A percentile compares a stretch with the other conserved stretches of the same genome.
Conservation (phyloP, 176 grass and related monocot species). For the Cocos nucifera region DNA sequence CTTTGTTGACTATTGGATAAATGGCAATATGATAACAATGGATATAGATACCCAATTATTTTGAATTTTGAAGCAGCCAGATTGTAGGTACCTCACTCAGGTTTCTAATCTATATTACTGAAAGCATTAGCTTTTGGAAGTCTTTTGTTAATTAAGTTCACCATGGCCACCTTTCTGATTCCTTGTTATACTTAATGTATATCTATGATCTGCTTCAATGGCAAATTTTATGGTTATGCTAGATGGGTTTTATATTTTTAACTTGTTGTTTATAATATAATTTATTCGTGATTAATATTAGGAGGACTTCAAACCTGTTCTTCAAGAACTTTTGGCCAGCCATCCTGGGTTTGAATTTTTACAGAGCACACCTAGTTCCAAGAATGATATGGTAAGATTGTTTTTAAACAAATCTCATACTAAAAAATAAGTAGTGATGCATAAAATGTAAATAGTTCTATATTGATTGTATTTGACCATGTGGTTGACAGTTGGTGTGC, state of each 20-base stretch:
- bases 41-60: slow-evolving; percentile 76
- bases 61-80: slow-evolving; percentile 64
- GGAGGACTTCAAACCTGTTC: slow-evolving; percentile 92
- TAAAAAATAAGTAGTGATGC: too few relatives aligned
- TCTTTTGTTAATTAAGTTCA: neutral
- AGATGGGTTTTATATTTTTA: neutral
- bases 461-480: too few relatives aligned
- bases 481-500: too few relatives aligned
- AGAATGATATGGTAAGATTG: slow-evolving; percentile 78
- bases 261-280: slow-evolving; percentile 15
- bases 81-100: slow-evolving; percentile 59
- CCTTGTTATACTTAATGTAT: too few relatives aligned
- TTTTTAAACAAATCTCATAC: neutral
- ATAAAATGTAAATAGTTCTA: too few relatives aligned
- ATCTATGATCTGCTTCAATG: too few relatives aligned
- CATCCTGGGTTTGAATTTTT: slow-evolving; percentile 93
- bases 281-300: slow-evolving; percentile 17
- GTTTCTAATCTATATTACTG: slow-evolving; percentile 18
- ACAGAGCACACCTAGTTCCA: slow-evolving; percentile 92
- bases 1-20: slow-evolving; percentile 81
- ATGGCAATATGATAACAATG: slow-evolving; percentile 79
- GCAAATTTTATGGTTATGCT: too few relatives aligned
- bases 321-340: slow-evolving; percentile 78
- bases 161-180: neutral
- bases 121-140: neutral